Percentiles rank a stretch among this genome's conserved stretches.
phyloP scores from a whole-genome alignment of 805 yeast genomes.

The Candida methanosorbosa region DNA sequence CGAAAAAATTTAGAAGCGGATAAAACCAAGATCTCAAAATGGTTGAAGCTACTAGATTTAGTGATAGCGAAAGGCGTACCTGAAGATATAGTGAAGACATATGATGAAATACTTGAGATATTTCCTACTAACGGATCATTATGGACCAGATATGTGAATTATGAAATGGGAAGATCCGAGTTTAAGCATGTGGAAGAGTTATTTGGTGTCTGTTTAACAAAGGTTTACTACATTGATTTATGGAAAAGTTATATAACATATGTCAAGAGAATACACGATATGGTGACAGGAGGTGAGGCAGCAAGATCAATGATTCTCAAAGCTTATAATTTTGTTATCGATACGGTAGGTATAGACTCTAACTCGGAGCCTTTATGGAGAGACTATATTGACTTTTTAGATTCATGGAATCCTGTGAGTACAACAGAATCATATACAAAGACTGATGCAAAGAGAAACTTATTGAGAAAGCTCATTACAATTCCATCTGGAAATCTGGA shows the following conservation, averaged over 20 bases:
- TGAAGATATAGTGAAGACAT: conserved; percentile 50
- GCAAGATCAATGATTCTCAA: conserved; percentile 66
- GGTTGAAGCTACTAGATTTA: conserved; percentile 46
- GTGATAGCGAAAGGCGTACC: conserved; percentile 37
- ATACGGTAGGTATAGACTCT: conserved; percentile 72
- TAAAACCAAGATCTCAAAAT: conserved; percentile 45
- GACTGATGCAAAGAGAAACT: conserved; percentile 63
- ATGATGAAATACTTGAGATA: conserved; percentile 48
- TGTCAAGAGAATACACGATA: conserved; percentile 60
- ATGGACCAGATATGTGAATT: conserved; percentile 70
- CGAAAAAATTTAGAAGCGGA: conserved; percentile 42
- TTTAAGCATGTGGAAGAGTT: conserved; percentile 55
- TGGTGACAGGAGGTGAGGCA: conserved; percentile 74
- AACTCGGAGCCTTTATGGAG: conserved; percentile 67
- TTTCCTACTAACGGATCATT: conserved; percentile 63
- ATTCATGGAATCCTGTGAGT: conserved; percentile 67
- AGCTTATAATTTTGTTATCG: conserved; percentile 79
- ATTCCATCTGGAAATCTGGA: conserved; percentile 75
- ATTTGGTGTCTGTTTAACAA: conserved; percentile 55
- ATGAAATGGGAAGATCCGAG: conserved; percentile 57
- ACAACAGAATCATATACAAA: conserved; percentile 84
- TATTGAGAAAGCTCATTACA: conserved; percentile 60
- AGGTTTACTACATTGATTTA: conserved; percentile 53
- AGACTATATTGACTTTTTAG: conserved; percentile 73
- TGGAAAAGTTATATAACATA: conserved; percentile 76